Conservation (phyloP, 257 asterid genomes). For the Verbena officinalis region DNA sequence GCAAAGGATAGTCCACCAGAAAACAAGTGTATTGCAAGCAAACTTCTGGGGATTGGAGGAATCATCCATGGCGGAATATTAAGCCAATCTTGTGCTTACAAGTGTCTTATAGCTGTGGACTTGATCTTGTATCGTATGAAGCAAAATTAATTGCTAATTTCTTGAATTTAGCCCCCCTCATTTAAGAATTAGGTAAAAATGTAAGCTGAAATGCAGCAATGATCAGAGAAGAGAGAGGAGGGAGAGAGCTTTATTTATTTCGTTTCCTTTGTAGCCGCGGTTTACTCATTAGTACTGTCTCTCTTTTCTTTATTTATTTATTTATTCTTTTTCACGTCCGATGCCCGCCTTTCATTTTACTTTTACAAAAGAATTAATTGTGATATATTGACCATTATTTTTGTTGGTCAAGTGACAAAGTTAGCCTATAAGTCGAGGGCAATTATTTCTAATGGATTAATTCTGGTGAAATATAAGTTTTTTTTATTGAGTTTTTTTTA, state of each 20-base stretch:
- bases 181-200: too few relatives aligned
- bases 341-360: not conserved
- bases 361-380: too few relatives aligned
- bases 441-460: too few relatives aligned
- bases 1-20: too few relatives aligned
- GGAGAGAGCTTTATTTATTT: not conserved
- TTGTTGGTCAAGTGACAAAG: too few relatives aligned
- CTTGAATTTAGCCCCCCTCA: not conserved
- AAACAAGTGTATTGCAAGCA: constrained; percentile 43
- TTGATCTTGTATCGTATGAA: too few relatives aligned
- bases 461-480: too few relatives aligned
- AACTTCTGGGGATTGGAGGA: constrained; percentile 18
- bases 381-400: too few relatives aligned
- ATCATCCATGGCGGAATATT: too few relatives aligned
- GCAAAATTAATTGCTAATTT: too few relatives aligned
- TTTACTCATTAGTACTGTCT: not conserved
- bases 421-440: too few relatives aligned
- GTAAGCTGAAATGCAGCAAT: not conserved
- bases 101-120: not conserved
- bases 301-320: not conserved
- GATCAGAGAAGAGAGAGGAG: not conserved
- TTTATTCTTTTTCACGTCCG: not conserved
- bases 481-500: too few relatives aligned
- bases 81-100: not conserved
- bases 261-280: not conserved